Conservation (phyloP, 768 basidiomycete species). For the Harrya chromipes region DNA sequence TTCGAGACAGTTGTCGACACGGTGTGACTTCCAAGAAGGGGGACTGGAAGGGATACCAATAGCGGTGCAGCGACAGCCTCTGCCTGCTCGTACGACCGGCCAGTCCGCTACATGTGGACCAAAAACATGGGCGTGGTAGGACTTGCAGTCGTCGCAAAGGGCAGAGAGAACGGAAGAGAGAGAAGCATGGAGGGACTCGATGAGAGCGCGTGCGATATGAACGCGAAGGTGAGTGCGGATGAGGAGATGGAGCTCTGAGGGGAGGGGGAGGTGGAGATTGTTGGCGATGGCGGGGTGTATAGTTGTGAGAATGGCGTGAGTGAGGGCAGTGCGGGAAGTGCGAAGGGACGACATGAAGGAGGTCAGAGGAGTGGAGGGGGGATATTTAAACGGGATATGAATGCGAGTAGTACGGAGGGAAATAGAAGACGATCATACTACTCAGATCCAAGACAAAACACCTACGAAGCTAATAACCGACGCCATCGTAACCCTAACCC, state of each 20-base stretch:
- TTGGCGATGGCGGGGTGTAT: slow-evolving; percentile 44
- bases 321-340: slow-evolving; percentile 43
- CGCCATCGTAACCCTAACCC: slow-evolving; percentile 32
- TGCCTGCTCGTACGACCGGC: slow-evolving; percentile 44
- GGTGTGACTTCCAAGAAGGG: slow-evolving; percentile 8
- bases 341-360: slow-evolving; percentile 25
- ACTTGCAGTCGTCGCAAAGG: slow-evolving; percentile 48
- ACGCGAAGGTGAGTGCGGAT: slow-evolving; percentile 49
- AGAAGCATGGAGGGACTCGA: slow-evolving; percentile 41
- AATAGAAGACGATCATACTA: slow-evolving; percentile 4
- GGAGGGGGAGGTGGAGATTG: slow-evolving; percentile 32
- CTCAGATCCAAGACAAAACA: no score
- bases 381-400: slow-evolving; percentile 12
- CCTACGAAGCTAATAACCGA: no score
- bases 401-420: slow-evolving; percentile 27
- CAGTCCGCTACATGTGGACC: slow-evolving; percentile 52
- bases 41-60: slow-evolving; percentile 15
- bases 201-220: slow-evolving; percentile 39
- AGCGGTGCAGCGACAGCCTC: slow-evolving; percentile 45
- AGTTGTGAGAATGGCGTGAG: slow-evolving; percentile 51
- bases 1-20: slow-evolving; percentile 11
- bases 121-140: slow-evolving; percentile 53
- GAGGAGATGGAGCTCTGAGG: slow-evolving; percentile 50
- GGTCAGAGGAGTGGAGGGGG: background rate
- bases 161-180: slow-evolving; percentile 29